A percentile compares a stretch with the other conserved stretches of the same genome.
phyloP scores from a whole-genome alignment of 306 rosid genomes.

The Trichosanthes cucumerina region DNA sequence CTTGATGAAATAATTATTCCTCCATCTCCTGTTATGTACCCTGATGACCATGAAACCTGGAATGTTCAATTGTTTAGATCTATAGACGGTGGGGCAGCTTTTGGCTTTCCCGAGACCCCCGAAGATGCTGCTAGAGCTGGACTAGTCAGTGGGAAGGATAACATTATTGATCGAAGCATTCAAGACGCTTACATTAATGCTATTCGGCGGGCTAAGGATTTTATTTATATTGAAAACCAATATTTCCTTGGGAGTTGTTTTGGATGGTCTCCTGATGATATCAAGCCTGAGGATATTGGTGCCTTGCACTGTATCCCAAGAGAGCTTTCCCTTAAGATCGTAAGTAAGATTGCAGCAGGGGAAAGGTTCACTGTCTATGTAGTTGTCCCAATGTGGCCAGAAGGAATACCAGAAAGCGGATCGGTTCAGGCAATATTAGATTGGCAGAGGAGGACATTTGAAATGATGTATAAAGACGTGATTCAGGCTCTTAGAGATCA shows the following conservation, averaged over 20 bases:
- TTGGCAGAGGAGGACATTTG: conserved; percentile 70
- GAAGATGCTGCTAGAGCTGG: conserved; percentile 69
- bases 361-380: conserved; percentile 56
- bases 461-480: conserved; percentile 63
- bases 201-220: conserved; percentile 60
- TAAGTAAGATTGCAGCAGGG: conserved; percentile 63
- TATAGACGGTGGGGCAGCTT: conserved; percentile 73
- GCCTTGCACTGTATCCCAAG: conserved; percentile 58
- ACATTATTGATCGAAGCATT: conserved; percentile 62
- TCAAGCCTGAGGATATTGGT: conserved; percentile 54
- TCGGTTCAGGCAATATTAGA: conserved; percentile 74
- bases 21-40: conserved; percentile 55
- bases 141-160: conserved; percentile 63
- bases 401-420: conserved; percentile 63
- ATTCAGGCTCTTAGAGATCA: conserved; percentile 44
- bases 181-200: conserved; percentile 67
- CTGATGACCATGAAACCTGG: conserved; percentile 59
- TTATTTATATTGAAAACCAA: conserved; percentile 63
- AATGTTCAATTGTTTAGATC: conserved; percentile 71
- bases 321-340: conserved; percentile 64
- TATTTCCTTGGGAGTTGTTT: conserved; percentile 67
- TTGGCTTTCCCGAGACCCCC: conserved; percentile 68
- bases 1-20: conserved; percentile 48
- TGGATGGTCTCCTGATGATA: conserved; percentile 41
- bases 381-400: conserved; percentile 75